Percentiles rank a stretch among this genome's conserved stretches.
Conservation (phyloP, 768 basidiomycete genomes). For the Naganishia antarctica region DNA sequence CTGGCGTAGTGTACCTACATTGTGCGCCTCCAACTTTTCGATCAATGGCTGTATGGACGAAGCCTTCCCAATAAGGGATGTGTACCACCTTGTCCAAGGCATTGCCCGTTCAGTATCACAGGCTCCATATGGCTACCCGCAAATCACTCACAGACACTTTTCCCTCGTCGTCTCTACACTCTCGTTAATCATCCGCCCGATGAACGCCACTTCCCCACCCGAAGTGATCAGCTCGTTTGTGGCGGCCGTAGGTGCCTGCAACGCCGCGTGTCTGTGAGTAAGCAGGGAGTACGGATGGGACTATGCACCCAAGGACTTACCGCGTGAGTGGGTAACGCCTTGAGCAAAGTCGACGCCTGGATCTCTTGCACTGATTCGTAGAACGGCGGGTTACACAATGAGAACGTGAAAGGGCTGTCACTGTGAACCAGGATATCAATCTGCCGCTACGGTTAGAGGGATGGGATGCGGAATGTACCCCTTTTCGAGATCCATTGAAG, state of each 20-base stretch:
- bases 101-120: too few species aligned
- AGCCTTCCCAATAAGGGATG: slow-evolving; percentile 84
- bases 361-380: slow-evolving; percentile 74
- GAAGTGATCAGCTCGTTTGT: slow-evolving; percentile 80
- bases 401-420: slow-evolving; percentile 58
- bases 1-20: too few species aligned
- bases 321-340: slow-evolving; percentile 65
- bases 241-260: slow-evolving; percentile 69
- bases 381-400: slow-evolving; percentile 97
- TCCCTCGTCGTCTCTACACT: slow-evolving; percentile 56
- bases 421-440: neutral
- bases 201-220: slow-evolving; percentile 80
- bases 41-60: slow-evolving; percentile 67
- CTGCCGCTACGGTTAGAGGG: too few species aligned
- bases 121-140: too few species aligned
- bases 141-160: slow-evolving; percentile 69
- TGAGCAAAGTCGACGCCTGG: slow-evolving; percentile 57
- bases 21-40: slow-evolving; percentile 52
- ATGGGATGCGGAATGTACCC: neutral
- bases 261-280: too few species aligned
- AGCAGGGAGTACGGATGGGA: too few species aligned
- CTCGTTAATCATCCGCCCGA: slow-evolving; percentile 70
- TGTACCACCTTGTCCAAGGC: slow-evolving; percentile 87
- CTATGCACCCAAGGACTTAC: too few species aligned
- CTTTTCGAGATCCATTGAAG: neutral